These are phyloP conservation scores for Styphnolobium japonicum DNA, from an alignment of 306 rosid species.

Conservation along the genomic window DNA sequence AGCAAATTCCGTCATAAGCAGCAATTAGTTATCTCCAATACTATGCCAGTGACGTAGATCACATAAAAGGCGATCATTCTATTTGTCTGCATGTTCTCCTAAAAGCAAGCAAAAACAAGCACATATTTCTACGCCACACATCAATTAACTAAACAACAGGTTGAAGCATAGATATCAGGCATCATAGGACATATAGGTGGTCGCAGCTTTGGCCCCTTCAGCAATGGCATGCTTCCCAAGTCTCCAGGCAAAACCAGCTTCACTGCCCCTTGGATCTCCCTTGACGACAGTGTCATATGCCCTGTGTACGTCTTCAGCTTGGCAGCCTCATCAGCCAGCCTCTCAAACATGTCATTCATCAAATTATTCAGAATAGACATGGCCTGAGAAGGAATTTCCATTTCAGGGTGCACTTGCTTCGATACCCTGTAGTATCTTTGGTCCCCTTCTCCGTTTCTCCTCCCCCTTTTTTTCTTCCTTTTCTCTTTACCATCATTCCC, in stretches of 20 bases:
- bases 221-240: slow-evolving; percentile 73
- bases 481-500: slow-evolving; percentile 6
- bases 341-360: slow-evolving; percentile 84
- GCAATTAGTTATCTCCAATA: not conserved
- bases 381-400: slow-evolving; percentile 58
- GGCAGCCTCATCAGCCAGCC: slow-evolving; percentile 60
- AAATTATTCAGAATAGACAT: slow-evolving; percentile 62
- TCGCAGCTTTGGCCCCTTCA: slow-evolving; percentile 65
- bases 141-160: not conserved
- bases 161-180: not conserved
- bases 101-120: not conserved
- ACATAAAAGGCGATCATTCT: not conserved
- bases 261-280: slow-evolving; percentile 73
- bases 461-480: slow-evolving; percentile 21
- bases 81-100: not conserved
- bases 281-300: slow-evolving; percentile 40
- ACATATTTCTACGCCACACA: not conserved
- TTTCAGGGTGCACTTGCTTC: slow-evolving; percentile 79
- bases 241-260: slow-evolving; percentile 63
- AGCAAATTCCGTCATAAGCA: not conserved
- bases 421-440: slow-evolving; percentile 61
- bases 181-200: slow-evolving; percentile 25
- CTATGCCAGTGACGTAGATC: not conserved
- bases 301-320: slow-evolving; percentile 43
- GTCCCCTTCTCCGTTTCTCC: slow-evolving; percentile 46